Evolutionary conservation across 2,329 filamentous ascomycete genomes (phyloP).

Genomic region (Biscogniauxia mediterranea): DNA sequence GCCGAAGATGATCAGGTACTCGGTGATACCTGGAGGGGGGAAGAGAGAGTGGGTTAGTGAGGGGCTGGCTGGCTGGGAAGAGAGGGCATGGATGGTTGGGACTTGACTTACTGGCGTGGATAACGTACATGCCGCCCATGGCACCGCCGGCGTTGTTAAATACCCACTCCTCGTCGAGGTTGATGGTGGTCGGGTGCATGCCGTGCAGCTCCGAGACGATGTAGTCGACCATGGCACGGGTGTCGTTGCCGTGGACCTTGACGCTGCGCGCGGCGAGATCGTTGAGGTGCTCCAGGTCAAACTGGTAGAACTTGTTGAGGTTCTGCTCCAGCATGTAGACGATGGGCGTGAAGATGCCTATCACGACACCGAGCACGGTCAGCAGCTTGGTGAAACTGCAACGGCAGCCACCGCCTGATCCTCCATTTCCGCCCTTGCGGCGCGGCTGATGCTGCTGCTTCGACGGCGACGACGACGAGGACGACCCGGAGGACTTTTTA

Average conservation of each 20-base stretch:
- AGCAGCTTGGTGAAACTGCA: constrained; percentile 38
- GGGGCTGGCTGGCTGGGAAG: constrained; percentile 1
- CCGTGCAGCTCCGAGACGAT: constrained; percentile 67
- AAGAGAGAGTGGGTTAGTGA: background rate
- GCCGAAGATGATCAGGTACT: constrained; percentile 89
- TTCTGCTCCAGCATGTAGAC: constrained; percentile 58
- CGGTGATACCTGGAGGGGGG: constrained; percentile 61
- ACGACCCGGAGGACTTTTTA: constrained; percentile 9
- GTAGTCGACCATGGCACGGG: constrained; percentile 62
- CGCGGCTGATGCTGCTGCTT: constrained; percentile 3
- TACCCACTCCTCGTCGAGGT: constrained; percentile 76
- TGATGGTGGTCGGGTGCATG: constrained; percentile 56
- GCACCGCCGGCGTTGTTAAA: constrained; percentile 91
- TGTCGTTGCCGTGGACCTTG: constrained; percentile 71
- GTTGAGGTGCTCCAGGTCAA: constrained; percentile 66
- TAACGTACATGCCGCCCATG: constrained; percentile 89
- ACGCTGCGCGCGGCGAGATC: constrained; percentile 66
- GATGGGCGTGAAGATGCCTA: constrained; percentile 53
- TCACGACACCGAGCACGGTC: constrained; percentile 50
- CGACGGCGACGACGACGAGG: background rate
- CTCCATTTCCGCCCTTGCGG: constrained; percentile 1
- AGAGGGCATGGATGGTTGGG: background rate
- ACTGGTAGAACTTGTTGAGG: constrained; percentile 70
- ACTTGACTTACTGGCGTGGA: constrained; percentile 73
- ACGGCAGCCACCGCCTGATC: constrained; percentile 10